Conservation (phyloP, 768 basidiomycete species). For the Boletus reticulatus region DNA sequence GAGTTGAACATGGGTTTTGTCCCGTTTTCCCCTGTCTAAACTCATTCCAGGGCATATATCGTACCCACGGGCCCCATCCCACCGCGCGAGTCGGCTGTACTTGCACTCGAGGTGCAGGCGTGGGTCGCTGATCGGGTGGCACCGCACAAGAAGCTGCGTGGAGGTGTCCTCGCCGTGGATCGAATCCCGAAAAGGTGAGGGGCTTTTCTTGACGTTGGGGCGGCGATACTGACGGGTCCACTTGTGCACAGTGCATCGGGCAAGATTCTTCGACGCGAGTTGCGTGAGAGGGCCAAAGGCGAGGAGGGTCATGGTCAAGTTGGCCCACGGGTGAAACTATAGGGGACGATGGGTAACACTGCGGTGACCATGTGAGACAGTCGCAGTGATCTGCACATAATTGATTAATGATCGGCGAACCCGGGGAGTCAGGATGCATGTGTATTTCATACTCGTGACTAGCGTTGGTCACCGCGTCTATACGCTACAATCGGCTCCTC, state of each 20-base stretch:
- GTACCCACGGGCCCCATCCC: conserved; percentile 28
- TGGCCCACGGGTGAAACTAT: conserved; percentile 11
- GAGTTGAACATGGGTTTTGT: background rate
- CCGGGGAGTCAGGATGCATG: too few relatives aligned
- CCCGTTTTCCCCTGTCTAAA: background rate
- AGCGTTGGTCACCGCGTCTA: too few relatives aligned
- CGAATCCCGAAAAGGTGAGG: conserved; percentile 34
- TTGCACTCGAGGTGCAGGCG: conserved; percentile 49
- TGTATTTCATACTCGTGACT: too few relatives aligned
- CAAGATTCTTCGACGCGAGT: conserved; percentile 80
- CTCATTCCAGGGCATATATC: conserved; percentile 53
- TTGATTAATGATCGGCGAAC: too few relatives aligned
- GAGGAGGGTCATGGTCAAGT: conserved; percentile 39
- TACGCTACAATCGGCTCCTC: conserved; percentile 14
- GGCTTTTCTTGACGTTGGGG: background rate
- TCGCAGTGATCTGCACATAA: too few relatives aligned
- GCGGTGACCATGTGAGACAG: too few relatives aligned
- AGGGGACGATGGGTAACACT: background rate
- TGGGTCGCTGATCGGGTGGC: conserved; percentile 75
- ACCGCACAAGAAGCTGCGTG: conserved; percentile 74
- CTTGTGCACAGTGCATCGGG: conserved; percentile 66
- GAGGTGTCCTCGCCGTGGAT: conserved; percentile 63
- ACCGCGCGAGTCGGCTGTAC: conserved; percentile 23
- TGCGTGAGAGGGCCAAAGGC: conserved; percentile 64
- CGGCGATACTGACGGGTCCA: background rate